Evolutionary conservation across 139 green algal species (phyloP).

Genomic region (Tetradesmus lagerheimii): DNA sequence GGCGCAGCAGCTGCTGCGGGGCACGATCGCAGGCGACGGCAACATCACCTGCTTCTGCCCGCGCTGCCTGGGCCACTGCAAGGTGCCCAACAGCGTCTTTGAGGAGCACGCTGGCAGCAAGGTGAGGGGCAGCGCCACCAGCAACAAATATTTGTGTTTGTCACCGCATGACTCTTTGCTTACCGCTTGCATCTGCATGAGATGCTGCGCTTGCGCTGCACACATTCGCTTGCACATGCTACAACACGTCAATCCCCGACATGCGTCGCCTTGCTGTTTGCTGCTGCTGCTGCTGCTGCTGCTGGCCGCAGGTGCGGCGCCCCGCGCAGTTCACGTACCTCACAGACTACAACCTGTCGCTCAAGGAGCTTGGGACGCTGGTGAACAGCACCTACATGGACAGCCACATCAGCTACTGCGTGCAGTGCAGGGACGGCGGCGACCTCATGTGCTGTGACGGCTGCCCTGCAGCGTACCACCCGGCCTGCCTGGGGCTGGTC

Average conservation of each 20-base stretch:
- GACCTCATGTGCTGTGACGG: conserved; percentile 66
- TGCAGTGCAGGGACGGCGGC: conserved; percentile 65
- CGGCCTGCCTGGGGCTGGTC: conserved; percentile 58
- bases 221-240: too few species aligned
- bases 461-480: conserved; percentile 66
- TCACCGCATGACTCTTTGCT: too few species aligned
- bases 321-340: conserved; percentile 47
- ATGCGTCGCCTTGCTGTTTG: too few species aligned
- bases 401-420: conserved; percentile 65
- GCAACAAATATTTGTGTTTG: not conserved
- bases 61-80: conserved; percentile 7
- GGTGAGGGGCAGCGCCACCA: not conserved
- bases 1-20: conserved; percentile 33
- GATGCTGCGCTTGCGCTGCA: too few species aligned
- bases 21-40: conserved; percentile 24
- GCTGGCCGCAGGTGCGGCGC: conserved; percentile 43
- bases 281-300: not conserved
- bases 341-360: conserved; percentile 49
- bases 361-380: conserved; percentile 59
- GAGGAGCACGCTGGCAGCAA: conserved; percentile 49
- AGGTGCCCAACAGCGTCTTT: conserved; percentile 50
- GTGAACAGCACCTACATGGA: conserved; percentile 59
- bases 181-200: not conserved
- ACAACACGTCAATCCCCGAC: too few species aligned
- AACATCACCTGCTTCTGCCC: conserved; percentile 43